Evolutionary conservation across 2,329 filamentous ascomycete species (phyloP), one percentile per base, ranked within the genome.

Genomic region (Periconia digitata): DNA sequence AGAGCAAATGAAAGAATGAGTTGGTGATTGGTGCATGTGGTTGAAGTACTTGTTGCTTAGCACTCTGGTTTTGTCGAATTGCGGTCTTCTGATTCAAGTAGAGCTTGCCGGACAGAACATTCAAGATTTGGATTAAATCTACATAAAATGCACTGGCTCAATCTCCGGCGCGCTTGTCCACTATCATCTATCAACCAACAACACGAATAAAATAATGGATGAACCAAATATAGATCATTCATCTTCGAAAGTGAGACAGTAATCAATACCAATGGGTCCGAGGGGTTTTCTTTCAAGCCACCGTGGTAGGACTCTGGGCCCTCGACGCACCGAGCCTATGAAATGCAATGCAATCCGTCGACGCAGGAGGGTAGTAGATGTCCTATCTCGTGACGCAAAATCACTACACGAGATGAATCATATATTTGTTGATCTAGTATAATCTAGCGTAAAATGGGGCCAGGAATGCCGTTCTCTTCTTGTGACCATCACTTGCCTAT

Each of bases 391-490:
- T 64, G 18, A 68, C 69, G 61, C 64, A 50, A 44, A 27, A 27
- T 27, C 12, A 43, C 46, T 13, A 22, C n/a, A 22, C 4, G 37
- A 22, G 7, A 32, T 17, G 15, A 40, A 8, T 22, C 12, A 2
- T 22, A 8, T 7, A n/a, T 10, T 2, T n/a, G 40, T 34, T 35
- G 24, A 20, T 3, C 45, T 47, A 24, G 43, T 29, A 43, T 29
- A 5, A 18, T 36, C 18, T 27, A 6, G 24, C n/a, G n/a, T n/a
- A 27, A 27, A 7, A 21, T 27, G 53, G 48, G 43, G 67, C 70
- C 0, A 70, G 67, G 5, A 73, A 73, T 37, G 62, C 69, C 1
- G 60, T 73, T 15, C 58, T 73, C 0, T 72, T 72, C 57, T 71
- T 43, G 69, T 73, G 59, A 69, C 64, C 1, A 52, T 72, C 39